Conservation (phyloP, 2,329 filamentous ascomycete species). For the Rhinocladiella similis region DNA sequence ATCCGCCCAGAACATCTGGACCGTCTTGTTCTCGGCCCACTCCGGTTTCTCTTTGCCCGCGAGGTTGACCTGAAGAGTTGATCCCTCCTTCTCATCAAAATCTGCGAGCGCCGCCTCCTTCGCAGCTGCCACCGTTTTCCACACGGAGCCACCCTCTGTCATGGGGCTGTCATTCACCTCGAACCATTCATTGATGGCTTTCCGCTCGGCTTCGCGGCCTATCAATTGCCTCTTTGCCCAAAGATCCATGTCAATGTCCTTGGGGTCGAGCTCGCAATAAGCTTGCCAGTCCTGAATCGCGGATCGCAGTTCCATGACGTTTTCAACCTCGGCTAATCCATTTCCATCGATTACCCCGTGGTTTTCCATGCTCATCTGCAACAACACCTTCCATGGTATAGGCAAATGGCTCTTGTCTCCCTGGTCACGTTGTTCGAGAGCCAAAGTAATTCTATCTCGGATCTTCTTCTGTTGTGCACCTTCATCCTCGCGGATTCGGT, state of each 20-base stretch:
- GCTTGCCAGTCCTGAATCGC: conserved; percentile 10
- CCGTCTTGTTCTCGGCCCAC: conserved; percentile 33
- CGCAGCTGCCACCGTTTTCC: conserved; percentile 13
- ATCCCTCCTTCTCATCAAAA: conserved; percentile 6
- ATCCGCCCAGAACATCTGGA: conserved; percentile 49
- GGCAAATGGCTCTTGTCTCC: conserved; percentile 14
- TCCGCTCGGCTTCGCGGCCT: conserved; percentile 9
- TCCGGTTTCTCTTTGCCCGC: conserved; percentile 24
- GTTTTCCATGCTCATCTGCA: conserved; percentile 22
- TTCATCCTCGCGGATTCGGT: conserved; percentile 14
- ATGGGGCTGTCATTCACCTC: conserved; percentile 4
- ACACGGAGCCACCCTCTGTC: conserved; percentile 13
- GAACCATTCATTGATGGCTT: conserved; percentile 20
- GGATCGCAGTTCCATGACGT: not conserved
- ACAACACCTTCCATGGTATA: conserved; percentile 12
- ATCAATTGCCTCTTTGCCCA: conserved; percentile 4
- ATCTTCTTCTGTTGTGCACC: conserved; percentile 27
- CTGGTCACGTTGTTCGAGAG: conserved; percentile 23
- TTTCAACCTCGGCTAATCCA: conserved; percentile 8
- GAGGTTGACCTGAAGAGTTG: conserved; percentile 2
- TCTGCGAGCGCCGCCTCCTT: conserved; percentile 11
- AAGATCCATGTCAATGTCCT: conserved; percentile 2
- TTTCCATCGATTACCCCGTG: conserved; percentile 9
- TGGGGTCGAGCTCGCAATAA: conserved; percentile 5
- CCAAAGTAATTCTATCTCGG: conserved; percentile 32